Conservation (phyloP, 2,329 filamentous ascomycete species). For the Tolypocladium guangdongense region DNA sequence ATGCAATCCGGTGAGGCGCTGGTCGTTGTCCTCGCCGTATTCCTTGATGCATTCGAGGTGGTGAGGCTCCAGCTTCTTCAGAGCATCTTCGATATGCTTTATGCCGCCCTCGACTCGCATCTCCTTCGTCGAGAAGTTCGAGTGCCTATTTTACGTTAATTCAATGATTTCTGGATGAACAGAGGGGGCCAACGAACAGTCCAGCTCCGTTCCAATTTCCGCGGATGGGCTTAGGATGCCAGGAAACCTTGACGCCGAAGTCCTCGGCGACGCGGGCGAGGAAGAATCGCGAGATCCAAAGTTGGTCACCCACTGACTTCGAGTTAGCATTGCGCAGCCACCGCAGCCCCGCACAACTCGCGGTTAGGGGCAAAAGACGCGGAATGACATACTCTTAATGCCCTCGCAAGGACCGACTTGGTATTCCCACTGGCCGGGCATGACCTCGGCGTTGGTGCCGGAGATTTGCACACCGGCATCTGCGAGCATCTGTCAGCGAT, state of each 20-base stretch:
- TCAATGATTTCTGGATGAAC: too few species aligned
- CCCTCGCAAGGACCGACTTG: constrained; percentile 85
- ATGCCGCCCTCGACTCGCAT: constrained; percentile 90
- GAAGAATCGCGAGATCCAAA: constrained; percentile 80
- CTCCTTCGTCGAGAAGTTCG: constrained; percentile 82
- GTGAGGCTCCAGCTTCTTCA: constrained; percentile 72
- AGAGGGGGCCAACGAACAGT: too few species aligned
- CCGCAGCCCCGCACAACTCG: neutral
- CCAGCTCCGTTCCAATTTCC: constrained; percentile 97
- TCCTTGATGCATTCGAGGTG: constrained; percentile 82
- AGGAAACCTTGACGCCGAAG: constrained; percentile 90
- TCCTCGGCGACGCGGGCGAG: constrained; percentile 88
- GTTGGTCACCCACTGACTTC: constrained; percentile 73
- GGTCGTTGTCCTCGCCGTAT: constrained; percentile 92
- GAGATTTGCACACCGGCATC: constrained; percentile 84
- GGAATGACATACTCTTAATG: constrained; percentile 57
- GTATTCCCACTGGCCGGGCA: constrained; percentile 83
- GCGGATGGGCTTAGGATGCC: constrained; percentile 89
- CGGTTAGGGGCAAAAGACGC: neutral
- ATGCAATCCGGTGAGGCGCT: constrained; percentile 83
- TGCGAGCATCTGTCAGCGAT: neutral
- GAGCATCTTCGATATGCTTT: constrained; percentile 81
- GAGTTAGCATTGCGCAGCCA: neutral
- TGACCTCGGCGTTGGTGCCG: constrained; percentile 94
- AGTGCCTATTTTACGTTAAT: constrained; percentile 30